Base-by-base conservation (phyloP, 2,329 filamentous ascomycete genomes). In the Arthroderma sp. region DNA sequence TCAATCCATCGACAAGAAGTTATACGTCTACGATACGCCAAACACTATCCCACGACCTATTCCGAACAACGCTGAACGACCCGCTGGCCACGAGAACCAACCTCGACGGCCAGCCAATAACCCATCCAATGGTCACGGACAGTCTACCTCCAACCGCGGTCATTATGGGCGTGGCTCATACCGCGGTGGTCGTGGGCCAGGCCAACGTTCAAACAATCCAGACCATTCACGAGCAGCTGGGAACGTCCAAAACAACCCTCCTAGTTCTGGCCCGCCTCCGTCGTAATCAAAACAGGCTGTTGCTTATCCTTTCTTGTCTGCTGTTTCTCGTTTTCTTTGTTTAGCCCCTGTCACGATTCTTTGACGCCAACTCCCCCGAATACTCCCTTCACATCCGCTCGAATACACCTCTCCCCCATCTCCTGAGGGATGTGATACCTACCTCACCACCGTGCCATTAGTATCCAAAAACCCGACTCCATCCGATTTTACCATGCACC, bases 1-100 rank as follows among this genome's bases (percentile, higher is more conserved):
- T 17, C 81, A 84, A 55, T 86, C 83, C 64, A 98, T 98, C 63
- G 93, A 98, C 77, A 97, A 96, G 81, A 94, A 87, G 62, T 83
- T 98, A 38, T 98, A 98, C 70, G 93, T 98, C 55, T 98, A 98
- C 72, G 94, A 98, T 62, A 88, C 91, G 61, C 93, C 93, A 0
- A 91, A 98, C 67, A 91, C 81, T 58, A 97, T 98, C 66, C 93
- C 94, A 54, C 84, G 91, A 35, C 93, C 93, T 2, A 81, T 85
- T 61, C 79, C 81, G 57, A 82, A 78, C 68, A 72, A 78, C 23
- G 71, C 73, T n/a, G 65, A 69, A 41, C 68, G 64, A 43, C 41
- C 63, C 49, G 58, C 61, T 51, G 55, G 51, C 47, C 56, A 60
- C 41, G 59, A 61, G 25, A 62, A 51, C 51, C 65, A 66, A 44